Percentiles rank a stretch among this genome's conserved stretches.
Evolutionary conservation across 2,329 filamentous ascomycete genomes (phyloP).

Genomic region (Stemphylium vesicarium): DNA sequence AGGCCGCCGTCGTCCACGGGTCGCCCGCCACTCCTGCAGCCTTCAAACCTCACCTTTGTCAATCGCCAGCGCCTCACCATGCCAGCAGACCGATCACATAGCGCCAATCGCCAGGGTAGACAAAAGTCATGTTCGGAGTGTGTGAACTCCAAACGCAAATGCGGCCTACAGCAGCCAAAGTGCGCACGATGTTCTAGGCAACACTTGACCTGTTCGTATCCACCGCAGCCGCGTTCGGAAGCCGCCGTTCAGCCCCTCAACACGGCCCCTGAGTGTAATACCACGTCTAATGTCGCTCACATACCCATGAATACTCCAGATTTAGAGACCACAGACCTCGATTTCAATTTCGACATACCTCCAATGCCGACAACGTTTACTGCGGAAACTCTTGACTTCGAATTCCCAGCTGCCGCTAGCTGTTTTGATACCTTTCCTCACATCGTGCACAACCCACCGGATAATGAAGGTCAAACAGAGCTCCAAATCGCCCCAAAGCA

Average conservation of each 20-base stretch:
- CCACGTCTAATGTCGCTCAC: slow-evolving; percentile 14
- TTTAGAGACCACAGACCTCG: slow-evolving; percentile 14
- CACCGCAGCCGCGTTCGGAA: slow-evolving; percentile 14
- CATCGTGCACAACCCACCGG: slow-evolving; percentile 1
- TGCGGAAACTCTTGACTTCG: slow-evolving; percentile 24
- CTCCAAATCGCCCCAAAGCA: not conserved
- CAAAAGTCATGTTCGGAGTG: slow-evolving; percentile 65
- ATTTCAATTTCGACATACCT: slow-evolving; percentile 14
- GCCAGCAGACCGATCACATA: slow-evolving; percentile 47
- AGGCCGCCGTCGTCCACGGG: not conserved
- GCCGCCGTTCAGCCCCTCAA: not conserved
- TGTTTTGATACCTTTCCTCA: slow-evolving; percentile 58
- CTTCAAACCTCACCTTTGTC: not conserved
- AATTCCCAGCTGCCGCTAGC: slow-evolving; percentile 48
- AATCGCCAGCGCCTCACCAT: slow-evolving; percentile 30
- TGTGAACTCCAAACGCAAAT: slow-evolving; percentile 64
- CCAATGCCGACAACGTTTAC: slow-evolving; percentile 7
- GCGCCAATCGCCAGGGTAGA: slow-evolving; percentile 32
- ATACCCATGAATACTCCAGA: slow-evolving; percentile 22
- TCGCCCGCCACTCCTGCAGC: not conserved
- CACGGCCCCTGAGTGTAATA: slow-evolving; percentile 10
- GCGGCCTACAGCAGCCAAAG: slow-evolving; percentile 59
- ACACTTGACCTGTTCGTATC: slow-evolving; percentile 57
- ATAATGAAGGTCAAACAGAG: not conserved
- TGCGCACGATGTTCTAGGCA: slow-evolving; percentile 62